phyloP scores from a whole-genome alignment of 1,284 basidiomycete genomes.

The Xanthoconium separans region DNA sequence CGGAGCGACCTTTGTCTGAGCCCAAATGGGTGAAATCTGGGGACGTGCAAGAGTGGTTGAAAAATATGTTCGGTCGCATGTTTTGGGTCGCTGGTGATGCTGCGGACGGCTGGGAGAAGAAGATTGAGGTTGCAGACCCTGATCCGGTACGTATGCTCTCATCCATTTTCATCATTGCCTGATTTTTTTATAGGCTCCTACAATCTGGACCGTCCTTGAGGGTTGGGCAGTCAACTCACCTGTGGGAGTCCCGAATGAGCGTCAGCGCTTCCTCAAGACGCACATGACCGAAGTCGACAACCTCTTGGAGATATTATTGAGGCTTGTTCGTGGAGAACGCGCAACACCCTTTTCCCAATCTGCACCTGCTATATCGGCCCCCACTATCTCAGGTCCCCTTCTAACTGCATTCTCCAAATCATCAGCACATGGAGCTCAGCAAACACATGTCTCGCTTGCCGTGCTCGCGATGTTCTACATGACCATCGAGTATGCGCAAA shows the following conservation, averaged over 20 bases:
- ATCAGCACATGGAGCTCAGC: slow-evolving; percentile 80
- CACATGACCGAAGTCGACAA: slow-evolving; percentile 86
- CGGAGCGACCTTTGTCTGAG: slow-evolving; percentile 84
- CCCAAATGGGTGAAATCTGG: slow-evolving; percentile 96
- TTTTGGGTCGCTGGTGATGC: slow-evolving; percentile 74
- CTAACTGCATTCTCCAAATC: slow-evolving; percentile 68
- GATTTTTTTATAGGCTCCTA: slow-evolving; percentile 67
- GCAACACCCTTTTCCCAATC: slow-evolving; percentile 68
- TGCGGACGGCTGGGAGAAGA: slow-evolving; percentile 87
- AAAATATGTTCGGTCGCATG: slow-evolving; percentile 82
- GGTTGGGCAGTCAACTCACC: slow-evolving; percentile 83
- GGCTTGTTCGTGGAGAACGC: slow-evolving; percentile 85
- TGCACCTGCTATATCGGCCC: slow-evolving; percentile 55
- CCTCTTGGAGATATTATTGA: slow-evolving; percentile 85
- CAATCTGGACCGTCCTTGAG: slow-evolving; percentile 85
- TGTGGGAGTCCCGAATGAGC: slow-evolving; percentile 71
- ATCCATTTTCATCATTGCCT: slow-evolving; percentile 10
- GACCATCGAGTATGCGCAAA: slow-evolving; percentile 76
- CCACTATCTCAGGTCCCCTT: slow-evolving; percentile 61
- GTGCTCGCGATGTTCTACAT: slow-evolving; percentile 89
- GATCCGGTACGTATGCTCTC: slow-evolving; percentile 73
- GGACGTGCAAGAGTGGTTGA: slow-evolving; percentile 90
- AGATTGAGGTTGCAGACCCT: slow-evolving; percentile 89
- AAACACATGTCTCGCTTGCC: slow-evolving; percentile 90
- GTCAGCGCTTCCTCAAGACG: slow-evolving; percentile 84